Evolutionary conservation across 1,284 basidiomycete species (phyloP).

Genomic region (Heterobasidion occidentale): DNA sequence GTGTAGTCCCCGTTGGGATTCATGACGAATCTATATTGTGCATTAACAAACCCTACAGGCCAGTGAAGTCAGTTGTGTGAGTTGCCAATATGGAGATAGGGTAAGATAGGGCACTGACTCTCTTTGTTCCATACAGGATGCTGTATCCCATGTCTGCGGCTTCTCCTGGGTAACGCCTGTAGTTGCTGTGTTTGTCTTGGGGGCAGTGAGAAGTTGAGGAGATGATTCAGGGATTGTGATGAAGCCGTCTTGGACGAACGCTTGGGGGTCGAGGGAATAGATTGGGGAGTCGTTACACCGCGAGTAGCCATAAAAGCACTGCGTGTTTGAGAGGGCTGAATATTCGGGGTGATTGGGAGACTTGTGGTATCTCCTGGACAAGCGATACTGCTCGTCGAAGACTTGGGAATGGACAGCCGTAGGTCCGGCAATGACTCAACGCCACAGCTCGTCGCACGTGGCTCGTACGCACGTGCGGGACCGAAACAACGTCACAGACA

Average conservation of each 20-base stretch:
- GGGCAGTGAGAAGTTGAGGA: slow-evolving; percentile 81
- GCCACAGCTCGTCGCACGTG: neutral
- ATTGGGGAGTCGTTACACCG: slow-evolving; percentile 10
- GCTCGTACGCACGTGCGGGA: neutral
- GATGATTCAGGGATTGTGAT: slow-evolving; percentile 61
- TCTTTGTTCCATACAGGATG: slow-evolving; percentile 80
- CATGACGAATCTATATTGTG: slow-evolving; percentile 91
- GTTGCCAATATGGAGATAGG: neutral
- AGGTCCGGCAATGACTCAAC: neutral
- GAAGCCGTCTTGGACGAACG: slow-evolving; percentile 60
- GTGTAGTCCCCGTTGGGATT: slow-evolving; percentile 89
- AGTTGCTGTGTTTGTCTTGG: slow-evolving; percentile 60
- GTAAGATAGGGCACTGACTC: slow-evolving; percentile 44
- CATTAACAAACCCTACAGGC: slow-evolving; percentile 78
- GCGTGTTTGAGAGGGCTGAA: too few species aligned
- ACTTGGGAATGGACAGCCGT: too few species aligned
- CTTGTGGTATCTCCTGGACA: too few species aligned
- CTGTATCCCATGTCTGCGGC: slow-evolving; percentile 53
- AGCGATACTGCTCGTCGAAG: too few species aligned
- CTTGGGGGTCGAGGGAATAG: slow-evolving; percentile 32
- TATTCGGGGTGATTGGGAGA: too few species aligned
- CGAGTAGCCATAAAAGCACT: slow-evolving; percentile 22
- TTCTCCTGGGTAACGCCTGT: slow-evolving; percentile 60
- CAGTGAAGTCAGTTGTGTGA: slow-evolving; percentile 7
- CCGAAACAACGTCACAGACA: neutral